Conservation (phyloP, 768 basidiomycete species). For the Lentinula lateritia region DNA sequence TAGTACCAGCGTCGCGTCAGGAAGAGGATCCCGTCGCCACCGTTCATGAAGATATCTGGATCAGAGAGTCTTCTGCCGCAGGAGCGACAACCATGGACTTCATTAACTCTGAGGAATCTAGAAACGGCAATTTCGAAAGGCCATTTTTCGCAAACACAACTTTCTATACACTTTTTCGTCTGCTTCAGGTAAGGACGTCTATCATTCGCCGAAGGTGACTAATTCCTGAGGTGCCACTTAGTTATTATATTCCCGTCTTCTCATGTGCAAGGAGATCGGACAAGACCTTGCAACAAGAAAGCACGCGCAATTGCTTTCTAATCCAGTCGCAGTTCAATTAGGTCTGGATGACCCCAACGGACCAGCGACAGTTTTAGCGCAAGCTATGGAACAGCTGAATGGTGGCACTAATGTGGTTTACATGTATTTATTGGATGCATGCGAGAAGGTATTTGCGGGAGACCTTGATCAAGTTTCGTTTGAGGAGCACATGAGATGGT, state of each 20-base stretch:
- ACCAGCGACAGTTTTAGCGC: conserved; percentile 58
- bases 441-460: conserved; percentile 90
- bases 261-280: conserved; percentile 81
- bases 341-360: conserved; percentile 85
- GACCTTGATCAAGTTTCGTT: conserved; percentile 90
- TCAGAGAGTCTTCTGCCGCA: conserved; percentile 2
- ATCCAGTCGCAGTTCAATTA: conserved; percentile 78
- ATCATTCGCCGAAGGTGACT: conserved; percentile 9
- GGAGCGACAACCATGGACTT: not conserved
- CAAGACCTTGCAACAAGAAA: conserved; percentile 61
- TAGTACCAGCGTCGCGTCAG: conserved; percentile 15
- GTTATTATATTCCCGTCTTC: conserved; percentile 85
- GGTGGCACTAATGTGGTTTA: conserved; percentile 72
- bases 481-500: conserved; percentile 94
- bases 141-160: conserved; percentile 91
- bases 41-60: conserved; percentile 5
- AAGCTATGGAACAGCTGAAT: conserved; percentile 53
- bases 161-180: conserved; percentile 83
- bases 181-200: conserved; percentile 65
- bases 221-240: conserved; percentile 25
- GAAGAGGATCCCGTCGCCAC: not conserved
- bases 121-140: conserved; percentile 15
- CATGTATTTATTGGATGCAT: conserved; percentile 81
- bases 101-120: not conserved
- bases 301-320: conserved; percentile 62